phyloP scores from a whole-genome alignment of 2,329 filamentous ascomycete genomes.

The Xylariaceae sp. region DNA sequence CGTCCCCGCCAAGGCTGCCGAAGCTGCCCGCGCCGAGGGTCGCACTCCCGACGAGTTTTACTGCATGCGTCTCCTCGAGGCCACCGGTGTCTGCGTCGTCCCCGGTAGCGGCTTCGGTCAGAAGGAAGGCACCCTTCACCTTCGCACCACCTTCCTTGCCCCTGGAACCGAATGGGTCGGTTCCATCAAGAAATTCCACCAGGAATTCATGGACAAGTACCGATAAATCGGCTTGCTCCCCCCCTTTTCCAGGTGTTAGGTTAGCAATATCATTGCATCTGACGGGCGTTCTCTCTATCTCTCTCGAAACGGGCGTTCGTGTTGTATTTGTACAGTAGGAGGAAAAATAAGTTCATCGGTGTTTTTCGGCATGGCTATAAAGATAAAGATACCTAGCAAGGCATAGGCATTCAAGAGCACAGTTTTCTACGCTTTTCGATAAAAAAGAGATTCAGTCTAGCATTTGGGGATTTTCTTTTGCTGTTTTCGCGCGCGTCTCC shows the following conservation, averaged over 20 bases:
- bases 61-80: slow-evolving; percentile 82
- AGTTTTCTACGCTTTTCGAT: no score
- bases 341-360: neutral
- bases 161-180: slow-evolving; percentile 94
- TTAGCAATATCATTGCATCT: neutral
- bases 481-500: no score
- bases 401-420: no score
- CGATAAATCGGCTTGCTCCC: slow-evolving; percentile 30
- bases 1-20: slow-evolving; percentile 68
- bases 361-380: neutral
- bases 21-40: slow-evolving; percentile 68
- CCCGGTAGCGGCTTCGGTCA: slow-evolving; percentile 92
- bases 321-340: neutral
- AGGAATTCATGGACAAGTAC: slow-evolving; percentile 83
- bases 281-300: neutral
- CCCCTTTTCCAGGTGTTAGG: no score
- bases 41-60: slow-evolving; percentile 88
- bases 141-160: slow-evolving; percentile 93
- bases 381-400: neutral
- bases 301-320: neutral
- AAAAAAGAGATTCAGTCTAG: no score
- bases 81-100: slow-evolving; percentile 91
- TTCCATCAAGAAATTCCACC: slow-evolving; percentile 82
- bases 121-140: slow-evolving; percentile 84
- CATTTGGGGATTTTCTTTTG: no score